Evolutionary conservation across 2,329 filamentous ascomycete genomes (phyloP), one percentile per base, ranked within the genome.

Genomic region (Apiospora saccharicola): DNA sequence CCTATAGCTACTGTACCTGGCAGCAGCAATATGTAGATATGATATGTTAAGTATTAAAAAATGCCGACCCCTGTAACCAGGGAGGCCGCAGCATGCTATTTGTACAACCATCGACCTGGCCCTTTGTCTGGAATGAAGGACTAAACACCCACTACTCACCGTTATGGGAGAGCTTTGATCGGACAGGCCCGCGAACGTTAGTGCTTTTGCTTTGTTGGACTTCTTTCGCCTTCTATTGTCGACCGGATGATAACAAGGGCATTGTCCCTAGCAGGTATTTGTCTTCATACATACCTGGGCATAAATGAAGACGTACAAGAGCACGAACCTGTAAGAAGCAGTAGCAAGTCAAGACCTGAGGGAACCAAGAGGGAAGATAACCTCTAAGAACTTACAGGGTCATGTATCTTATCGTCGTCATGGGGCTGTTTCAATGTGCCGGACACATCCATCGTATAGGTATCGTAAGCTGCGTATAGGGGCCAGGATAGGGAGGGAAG

Each of bases 151-250:
- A 4, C 7, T 14, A 26, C 49, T 3, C 14, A 26, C 49, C 8
- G 3, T 14, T 51, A n/a, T 12, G 49, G 24, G 22, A 26, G 49
- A 51, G 49, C 49, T 51, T 51, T 26, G 49, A 51, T 51, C 49
- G 49, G 49, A 6, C 49, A 51, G 49, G 49, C 49, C 49, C 49
- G 10, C 57, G 57, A 37, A 41, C 57, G 34, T 34, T 34, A 41
- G 34, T 64, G 57, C 34, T 61, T 19, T 34, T 37, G 57, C 57
- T 64, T 64, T 64, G 57, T 64, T 41, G 57, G 57, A 19, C 57
- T 41, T 64, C 57, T 64, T 64, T 64, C 57, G 13, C 13, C 14
- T 64, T 14, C 57, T 4, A 64, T 19, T 12, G 16, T 19, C 57
- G 22, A 19, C 34, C 5, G 6, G 34, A 41, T 41, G 34, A 19